Conservation (phyloP, 371 early-diverging fungal species). For the Conidiobolus incongruus region DNA sequence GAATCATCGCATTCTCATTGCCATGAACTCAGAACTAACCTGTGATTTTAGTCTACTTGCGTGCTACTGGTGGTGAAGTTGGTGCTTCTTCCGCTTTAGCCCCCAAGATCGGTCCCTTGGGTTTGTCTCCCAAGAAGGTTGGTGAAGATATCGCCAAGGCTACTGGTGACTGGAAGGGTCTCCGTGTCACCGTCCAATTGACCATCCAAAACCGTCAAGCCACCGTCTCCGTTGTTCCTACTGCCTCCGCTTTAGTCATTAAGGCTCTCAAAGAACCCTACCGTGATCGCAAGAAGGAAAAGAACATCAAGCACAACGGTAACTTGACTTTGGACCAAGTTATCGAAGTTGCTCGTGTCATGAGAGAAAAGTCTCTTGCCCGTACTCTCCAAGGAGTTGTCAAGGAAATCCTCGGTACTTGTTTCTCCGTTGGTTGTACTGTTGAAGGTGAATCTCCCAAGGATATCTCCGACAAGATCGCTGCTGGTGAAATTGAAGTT, state of each 20-base stretch:
- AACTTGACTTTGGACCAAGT: slow-evolving; percentile 82
- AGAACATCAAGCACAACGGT: slow-evolving; percentile 96
- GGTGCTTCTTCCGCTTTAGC: slow-evolving; percentile 97
- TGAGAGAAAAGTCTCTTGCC: slow-evolving; percentile 84
- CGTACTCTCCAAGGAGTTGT: slow-evolving; percentile 80
- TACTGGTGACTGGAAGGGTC: slow-evolving; percentile 97
- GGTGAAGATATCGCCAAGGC: slow-evolving; percentile 99
- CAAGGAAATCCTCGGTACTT: slow-evolving; percentile 96
- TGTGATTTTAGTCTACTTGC: slow-evolving; percentile 76
- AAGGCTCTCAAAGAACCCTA: slow-evolving; percentile 98
- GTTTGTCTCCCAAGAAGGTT: slow-evolving; percentile 99
- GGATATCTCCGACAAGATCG: slow-evolving; percentile 48
- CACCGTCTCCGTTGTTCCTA: slow-evolving; percentile 90
- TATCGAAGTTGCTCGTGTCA: slow-evolving; percentile 91
- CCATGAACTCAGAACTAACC: too few species aligned
- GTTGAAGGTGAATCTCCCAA: slow-evolving; percentile 82
- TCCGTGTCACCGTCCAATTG: slow-evolving; percentile 94
- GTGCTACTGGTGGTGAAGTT: slow-evolving; percentile 97
- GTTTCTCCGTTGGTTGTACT: slow-evolving; percentile 92
- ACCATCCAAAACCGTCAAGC: slow-evolving; percentile 99
- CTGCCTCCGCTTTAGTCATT: slow-evolving; percentile 95
- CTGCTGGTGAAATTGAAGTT: slow-evolving; percentile 65
- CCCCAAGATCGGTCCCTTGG: slow-evolving; percentile 99
- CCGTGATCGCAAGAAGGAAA: slow-evolving; percentile 99
- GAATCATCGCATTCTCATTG: too few species aligned